Percentiles rank a stretch among this genome's conserved stretches.
phyloP scores from a whole-genome alignment of 2,329 filamentous ascomycete genomes.

The Davidsoniella neocaledoniae region DNA sequence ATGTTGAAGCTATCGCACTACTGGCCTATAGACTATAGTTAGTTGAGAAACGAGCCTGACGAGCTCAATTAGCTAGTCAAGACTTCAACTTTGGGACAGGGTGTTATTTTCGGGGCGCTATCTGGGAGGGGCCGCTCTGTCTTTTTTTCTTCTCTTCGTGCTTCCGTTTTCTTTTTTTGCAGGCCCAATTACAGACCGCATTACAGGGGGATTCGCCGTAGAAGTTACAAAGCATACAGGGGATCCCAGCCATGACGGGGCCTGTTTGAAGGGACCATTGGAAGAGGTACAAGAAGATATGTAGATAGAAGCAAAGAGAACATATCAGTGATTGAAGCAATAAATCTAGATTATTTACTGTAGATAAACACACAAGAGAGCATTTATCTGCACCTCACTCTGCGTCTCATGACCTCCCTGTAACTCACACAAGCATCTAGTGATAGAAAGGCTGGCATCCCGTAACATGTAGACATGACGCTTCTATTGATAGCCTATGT shows the following conservation, averaged over 20 bases:
- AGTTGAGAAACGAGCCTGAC: no score
- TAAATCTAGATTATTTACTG: no score
- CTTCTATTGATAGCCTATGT: neutral
- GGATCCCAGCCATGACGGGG: neutral
- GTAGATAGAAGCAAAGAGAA: neutral
- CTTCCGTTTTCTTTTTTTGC: neutral
- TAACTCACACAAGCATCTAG: no score
- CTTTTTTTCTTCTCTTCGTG: neutral
- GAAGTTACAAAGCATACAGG: neutral
- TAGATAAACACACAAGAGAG: no score
- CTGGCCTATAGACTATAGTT: no score
- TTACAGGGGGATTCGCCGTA: neutral
- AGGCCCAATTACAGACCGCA: neutral
- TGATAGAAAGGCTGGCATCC: no score
- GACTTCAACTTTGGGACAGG: neutral
- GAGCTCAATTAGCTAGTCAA: neutral
- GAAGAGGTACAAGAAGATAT: neutral
- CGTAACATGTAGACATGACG: no score
- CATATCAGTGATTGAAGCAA: no score
- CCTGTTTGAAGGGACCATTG: no score
- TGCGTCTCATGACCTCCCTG: no score
- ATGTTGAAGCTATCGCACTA: no score
- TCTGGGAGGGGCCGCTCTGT: neutral
- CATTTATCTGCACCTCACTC: no score
- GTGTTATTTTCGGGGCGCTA: constrained; percentile 7